Base-by-base conservation (phyloP, 108 stramenopile species). In the Epipyxis sp. region DNA sequence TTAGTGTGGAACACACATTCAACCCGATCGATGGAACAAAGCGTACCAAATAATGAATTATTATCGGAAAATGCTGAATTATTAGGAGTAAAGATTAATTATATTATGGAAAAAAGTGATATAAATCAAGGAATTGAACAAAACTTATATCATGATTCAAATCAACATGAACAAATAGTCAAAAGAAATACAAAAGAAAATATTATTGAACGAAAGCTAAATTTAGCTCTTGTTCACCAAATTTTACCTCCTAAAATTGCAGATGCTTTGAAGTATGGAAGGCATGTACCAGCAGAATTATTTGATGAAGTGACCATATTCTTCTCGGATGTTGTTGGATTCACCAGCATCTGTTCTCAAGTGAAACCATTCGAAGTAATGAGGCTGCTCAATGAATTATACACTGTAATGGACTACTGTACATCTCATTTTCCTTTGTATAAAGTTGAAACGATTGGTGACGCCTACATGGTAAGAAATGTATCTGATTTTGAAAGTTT, bases 321-420 rank as follows among this genome's bases (percentile, higher is more conserved):
- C 72, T 90, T 92, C 76, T 86, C 82, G 27, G 92, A 93, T 74
- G 90, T 93, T 77, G 89, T 90, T 6, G 87, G 88, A 0, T 93
- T 91, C 77, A 91, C 92, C 0, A 77, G 40, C 6, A 84, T 86
- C 68, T 76, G 44, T 37, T 35, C 34, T 25, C 79, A 81, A 37
- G 77, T 83, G 86, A 80, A 43, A 10, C 85, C 84, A 0, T 10
- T 40, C 13, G 59, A 83, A 54, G 85, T 87, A 1, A 80, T 88
- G 81, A 35, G 76, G 40, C 76, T 90, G 83, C 82, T 89, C 44
- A 87, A 90, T 62, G 82, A 86, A 20, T 42, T 90, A 20, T 91
- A 86, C 72, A 84, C 77, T 10, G 61, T 65, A 3, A 65, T 65
- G 61, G 61, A 65, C 61, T 65, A 65, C 25, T 65, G 61, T 32